Conservation (phyloP, 2,329 filamentous ascomycete species). For the Phialophora verrucosa region DNA sequence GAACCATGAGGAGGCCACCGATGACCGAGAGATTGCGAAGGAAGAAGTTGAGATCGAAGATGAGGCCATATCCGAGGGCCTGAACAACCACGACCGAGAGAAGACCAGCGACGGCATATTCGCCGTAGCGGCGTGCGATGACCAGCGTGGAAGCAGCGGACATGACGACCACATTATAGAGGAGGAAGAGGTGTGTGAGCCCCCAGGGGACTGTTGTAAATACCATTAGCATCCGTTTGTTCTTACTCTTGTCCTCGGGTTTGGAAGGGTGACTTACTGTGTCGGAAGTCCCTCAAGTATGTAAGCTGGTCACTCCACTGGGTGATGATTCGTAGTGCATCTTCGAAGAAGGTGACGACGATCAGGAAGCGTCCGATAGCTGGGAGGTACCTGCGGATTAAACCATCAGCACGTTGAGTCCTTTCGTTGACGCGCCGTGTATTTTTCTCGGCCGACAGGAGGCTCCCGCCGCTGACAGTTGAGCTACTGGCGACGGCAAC, state of each 20-base stretch:
- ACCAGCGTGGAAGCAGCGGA: conserved; percentile 78
- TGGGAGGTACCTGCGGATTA: conserved; percentile 75
- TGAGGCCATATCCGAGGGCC: conserved; percentile 93
- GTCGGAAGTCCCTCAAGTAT: conserved; percentile 82
- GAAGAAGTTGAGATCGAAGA: conserved; percentile 99
- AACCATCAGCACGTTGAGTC: background rate
- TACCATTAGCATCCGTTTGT: conserved; percentile 30
- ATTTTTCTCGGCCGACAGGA: background rate
- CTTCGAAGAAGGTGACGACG: conserved; percentile 97
- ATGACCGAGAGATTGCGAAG: conserved; percentile 97
- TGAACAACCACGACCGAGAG: conserved; percentile 90
- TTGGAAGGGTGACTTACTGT: conserved; percentile 28
- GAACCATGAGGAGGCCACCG: conserved; percentile 95
- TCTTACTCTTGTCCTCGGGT: conserved; percentile 10
- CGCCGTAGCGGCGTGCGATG: conserved; percentile 89
- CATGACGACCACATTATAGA: conserved; percentile 91
- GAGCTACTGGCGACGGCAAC: background rate
- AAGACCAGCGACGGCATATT: conserved; percentile 88
- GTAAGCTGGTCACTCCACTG: conserved; percentile 96
- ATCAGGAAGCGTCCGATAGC: conserved; percentile 97
- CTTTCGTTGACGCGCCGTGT: background rate
- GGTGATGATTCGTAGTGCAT: conserved; percentile 92
- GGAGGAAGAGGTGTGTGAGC: conserved; percentile 89
- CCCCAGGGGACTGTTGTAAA: conserved; percentile 74
- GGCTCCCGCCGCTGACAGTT: background rate